Base-by-base conservation (phyloP, 768 basidiomycete species). In the Tylopilus subfusipes region DNA sequence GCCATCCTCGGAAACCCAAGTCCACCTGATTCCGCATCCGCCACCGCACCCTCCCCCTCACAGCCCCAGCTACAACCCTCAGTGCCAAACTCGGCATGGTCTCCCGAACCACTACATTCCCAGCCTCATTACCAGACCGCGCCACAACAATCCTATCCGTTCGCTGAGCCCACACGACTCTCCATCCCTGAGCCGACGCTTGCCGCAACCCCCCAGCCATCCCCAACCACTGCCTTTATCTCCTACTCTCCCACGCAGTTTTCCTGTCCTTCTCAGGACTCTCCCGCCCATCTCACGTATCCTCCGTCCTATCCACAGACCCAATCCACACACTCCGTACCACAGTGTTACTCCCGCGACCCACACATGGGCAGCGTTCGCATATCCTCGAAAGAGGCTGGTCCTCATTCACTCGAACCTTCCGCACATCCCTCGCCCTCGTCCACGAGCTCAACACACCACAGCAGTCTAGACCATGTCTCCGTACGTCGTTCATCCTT, bases 1-100 rank as follows among this genome's bases (percentile, higher is more conserved):
- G 84, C 88, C 22, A 95, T 98, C 66, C 80, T 98, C 47, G 93
- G 90, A 36, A 89, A 84, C 60, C 81, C 85, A 31, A 86, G 84
- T 66, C 82, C 72, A 5, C 68, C 72, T 9, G 71, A 72, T 36
- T 70, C 69, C 2, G 67, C 65, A 0, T 63, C 68, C 3, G 52
- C 44, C 3, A 14, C 61, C 8, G 63, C 66, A 0, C 68, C 68
- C 1, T 72, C 70, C 1, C 70, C 68, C 6, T 64, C 65, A 9
- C 72, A 70, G 16, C 63, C 57, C 10, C 63, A 64, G 12, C 36
- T 66, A 4, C 57, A 59, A 13, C 52, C 66, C 6, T 38, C 49
- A 5, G 56, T 76, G 0, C 65, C 70, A 3, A 70, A 57, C 51
- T 68, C 74, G 5, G 38, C 73, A 5, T 76, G 75, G 75, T 74